These are phyloP conservation scores for Morella rubra DNA, from an alignment of 306 rosid genomes.

Conservation along the genomic window DNA sequence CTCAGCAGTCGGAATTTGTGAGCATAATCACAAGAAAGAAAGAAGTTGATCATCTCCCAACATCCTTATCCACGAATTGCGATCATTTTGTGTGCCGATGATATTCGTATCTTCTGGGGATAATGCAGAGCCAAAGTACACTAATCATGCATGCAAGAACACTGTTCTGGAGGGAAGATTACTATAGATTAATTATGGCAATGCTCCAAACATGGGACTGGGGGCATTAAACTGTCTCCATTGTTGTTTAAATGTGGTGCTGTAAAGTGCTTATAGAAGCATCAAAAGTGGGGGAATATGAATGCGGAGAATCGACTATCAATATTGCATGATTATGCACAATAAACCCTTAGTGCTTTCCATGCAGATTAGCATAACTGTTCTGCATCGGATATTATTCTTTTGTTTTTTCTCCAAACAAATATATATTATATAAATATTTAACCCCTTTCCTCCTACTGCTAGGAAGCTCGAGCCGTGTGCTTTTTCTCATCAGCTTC, in stretches of 20 bases:
- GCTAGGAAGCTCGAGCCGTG: too few relatives aligned
- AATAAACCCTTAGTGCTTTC: slow-evolving; percentile 6
- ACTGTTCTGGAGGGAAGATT: not conserved
- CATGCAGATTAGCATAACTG: slow-evolving; percentile 24
- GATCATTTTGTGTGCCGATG: not conserved
- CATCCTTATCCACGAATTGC: too few relatives aligned
- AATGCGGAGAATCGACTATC: slow-evolving; percentile 29
- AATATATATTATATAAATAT: not conserved
- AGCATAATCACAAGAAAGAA: too few relatives aligned
- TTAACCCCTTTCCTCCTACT: not conserved
- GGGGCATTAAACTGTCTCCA: slow-evolving; percentile 16
- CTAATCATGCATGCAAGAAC: not conserved
- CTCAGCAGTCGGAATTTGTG: not conserved
- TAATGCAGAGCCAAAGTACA: not conserved
- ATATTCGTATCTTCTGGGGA: not conserved
- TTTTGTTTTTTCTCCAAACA: not conserved
- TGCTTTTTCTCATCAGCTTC: not conserved
- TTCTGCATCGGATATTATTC: not conserved
- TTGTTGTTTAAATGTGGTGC: not conserved
- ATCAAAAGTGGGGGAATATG: not conserved
- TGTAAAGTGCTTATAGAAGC: not conserved
- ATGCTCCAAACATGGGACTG: not conserved
- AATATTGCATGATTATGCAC: slow-evolving; percentile 18
- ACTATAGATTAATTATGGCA: not conserved
- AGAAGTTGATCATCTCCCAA: too few relatives aligned